Conservation (phyloP, 73 alveolate genomes). For the Chromera velia region DNA sequence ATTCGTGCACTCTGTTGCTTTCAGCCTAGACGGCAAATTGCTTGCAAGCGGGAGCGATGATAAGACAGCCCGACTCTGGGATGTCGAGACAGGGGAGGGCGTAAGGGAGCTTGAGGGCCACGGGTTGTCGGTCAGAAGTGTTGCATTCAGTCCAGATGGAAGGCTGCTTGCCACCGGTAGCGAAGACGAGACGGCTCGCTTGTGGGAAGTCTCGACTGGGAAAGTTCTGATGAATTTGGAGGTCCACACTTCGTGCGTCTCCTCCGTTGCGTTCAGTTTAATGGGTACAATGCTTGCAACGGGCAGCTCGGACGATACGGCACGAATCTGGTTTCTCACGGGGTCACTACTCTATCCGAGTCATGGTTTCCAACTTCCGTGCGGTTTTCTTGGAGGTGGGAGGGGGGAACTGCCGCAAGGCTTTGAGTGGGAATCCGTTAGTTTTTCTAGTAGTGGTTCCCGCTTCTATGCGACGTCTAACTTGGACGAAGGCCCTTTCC, state of each 20-base stretch:
- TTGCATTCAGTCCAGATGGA: neutral
- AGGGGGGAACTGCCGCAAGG: too few species aligned
- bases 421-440: too few species aligned
- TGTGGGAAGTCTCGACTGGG: neutral
- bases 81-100: slow-evolving; percentile 7
- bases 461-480: too few species aligned
- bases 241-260: neutral
- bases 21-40: slow-evolving; percentile 16
- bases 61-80: slow-evolving; percentile 2
- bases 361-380: too few species aligned
- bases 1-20: slow-evolving; percentile 1
- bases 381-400: too few species aligned
- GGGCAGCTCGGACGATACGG: neutral
- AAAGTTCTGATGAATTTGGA: neutral
- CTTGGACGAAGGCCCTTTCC: too few species aligned
- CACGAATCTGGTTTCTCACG: neutral
- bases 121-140: neutral
- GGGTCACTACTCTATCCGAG: too few species aligned
- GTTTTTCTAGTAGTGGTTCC: too few species aligned
- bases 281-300: neutral
- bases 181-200: slow-evolving; percentile 2
- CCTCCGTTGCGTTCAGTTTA: neutral
- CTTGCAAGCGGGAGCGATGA: slow-evolving; percentile 12
- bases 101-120: neutral
- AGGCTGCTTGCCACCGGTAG: neutral